Conservation (phyloP, 225 moss, liverwort and hornwort species). For the Asterella californica region DNA sequence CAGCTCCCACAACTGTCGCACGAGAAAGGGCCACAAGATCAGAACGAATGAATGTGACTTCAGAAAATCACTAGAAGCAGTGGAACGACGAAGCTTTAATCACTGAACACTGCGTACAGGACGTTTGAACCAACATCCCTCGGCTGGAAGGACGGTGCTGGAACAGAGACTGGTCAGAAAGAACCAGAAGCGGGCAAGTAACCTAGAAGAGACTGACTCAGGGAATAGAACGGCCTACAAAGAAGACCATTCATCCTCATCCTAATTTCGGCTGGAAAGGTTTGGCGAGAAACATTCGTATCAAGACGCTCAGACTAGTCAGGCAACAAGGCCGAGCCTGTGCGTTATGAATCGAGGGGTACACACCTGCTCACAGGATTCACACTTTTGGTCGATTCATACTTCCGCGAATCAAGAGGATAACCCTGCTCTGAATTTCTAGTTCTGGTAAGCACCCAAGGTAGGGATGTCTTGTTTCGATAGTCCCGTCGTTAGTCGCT, state of each 20-base stretch:
- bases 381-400: not conserved
- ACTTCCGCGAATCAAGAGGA: not conserved
- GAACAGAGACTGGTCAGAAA: not conserved
- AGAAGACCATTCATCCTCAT: not conserved
- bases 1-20: slow-evolving; percentile 85
- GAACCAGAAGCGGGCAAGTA: not conserved
- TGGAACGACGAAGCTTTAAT: not conserved
- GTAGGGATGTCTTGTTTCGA: not conserved
- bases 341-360: not conserved
- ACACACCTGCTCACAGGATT: not conserved
- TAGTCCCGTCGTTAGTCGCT: not conserved
- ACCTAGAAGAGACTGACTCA: not conserved
- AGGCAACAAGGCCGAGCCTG: not conserved
- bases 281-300: not conserved
- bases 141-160: not conserved
- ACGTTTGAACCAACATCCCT: not conserved
- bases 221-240: not conserved
- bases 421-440: not conserved
- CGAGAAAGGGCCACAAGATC: not conserved
- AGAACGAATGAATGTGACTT: not conserved
- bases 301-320: not conserved
- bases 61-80: not conserved
- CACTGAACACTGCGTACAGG: not conserved
- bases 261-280: not conserved
- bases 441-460: not conserved